Evolutionary conservation across 2,329 filamentous ascomycete species (phyloP).

Genomic region (Venturia pyrina): DNA sequence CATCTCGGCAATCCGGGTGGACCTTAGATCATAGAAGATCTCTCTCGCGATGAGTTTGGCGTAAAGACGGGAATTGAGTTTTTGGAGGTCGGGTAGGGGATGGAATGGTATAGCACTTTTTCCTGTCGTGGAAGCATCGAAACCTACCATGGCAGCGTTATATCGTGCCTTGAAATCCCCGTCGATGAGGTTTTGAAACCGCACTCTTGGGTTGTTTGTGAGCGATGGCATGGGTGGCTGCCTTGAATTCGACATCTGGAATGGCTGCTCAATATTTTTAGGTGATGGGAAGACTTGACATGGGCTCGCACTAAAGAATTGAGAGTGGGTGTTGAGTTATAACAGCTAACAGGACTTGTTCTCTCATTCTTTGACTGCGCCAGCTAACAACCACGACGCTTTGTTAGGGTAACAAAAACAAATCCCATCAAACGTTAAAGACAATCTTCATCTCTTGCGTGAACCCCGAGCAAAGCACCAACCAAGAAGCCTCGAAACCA

Average conservation of each 20-base stretch:
- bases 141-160: neutral
- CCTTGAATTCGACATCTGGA: neutral
- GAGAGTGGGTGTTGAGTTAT: too few relatives aligned
- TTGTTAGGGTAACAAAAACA: too few relatives aligned
- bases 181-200: neutral
- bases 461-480: too few relatives aligned
- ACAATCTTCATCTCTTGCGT: too few relatives aligned
- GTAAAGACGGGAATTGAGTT: neutral
- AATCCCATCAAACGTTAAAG: too few relatives aligned
- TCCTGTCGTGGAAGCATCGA: neutral
- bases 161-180: neutral
- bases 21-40: neutral
- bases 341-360: too few relatives aligned
- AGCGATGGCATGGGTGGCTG: neutral
- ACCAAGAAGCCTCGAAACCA: too few relatives aligned
- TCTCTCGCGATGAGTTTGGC: neutral
- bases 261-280: neutral
- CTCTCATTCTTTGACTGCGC: too few relatives aligned
- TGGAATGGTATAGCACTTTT: neutral
- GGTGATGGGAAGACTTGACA: neutral
- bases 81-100: neutral
- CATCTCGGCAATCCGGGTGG: neutral
- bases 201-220: neutral
- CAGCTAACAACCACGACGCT: too few relatives aligned
- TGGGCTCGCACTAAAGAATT: too few relatives aligned